Percentiles rank a stretch among this genome's conserved stretches.
phyloP scores from a whole-genome alignment of 1,284 basidiomycete genomes.

The Cryptococcus floricola region DNA sequence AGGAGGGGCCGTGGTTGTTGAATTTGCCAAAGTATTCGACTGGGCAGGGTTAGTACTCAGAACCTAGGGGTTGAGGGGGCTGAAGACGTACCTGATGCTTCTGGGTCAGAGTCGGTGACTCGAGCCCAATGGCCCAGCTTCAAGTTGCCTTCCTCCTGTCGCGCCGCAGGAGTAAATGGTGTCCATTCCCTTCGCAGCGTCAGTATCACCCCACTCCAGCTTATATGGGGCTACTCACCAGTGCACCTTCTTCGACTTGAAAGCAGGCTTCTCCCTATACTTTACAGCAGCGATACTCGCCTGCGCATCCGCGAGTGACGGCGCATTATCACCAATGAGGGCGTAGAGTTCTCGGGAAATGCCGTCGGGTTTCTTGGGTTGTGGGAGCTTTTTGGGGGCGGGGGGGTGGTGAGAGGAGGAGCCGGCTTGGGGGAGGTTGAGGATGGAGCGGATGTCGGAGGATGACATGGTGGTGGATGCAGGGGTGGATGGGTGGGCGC shows the following conservation, averaged over 20 bases:
- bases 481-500: too few species aligned
- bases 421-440: constrained; percentile 56
- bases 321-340: constrained; percentile 86
- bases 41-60: constrained; percentile 31
- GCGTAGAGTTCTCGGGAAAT: constrained; percentile 90
- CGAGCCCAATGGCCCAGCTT: constrained; percentile 41
- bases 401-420: constrained; percentile 35
- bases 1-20: constrained; percentile 51
- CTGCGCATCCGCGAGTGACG: constrained; percentile 59
- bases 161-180: constrained; percentile 55
- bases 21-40: constrained; percentile 43
- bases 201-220: neutral
- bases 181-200: constrained; percentile 64
- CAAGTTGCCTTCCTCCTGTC: constrained; percentile 15
- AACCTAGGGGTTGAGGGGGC: neutral
- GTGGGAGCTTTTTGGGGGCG: constrained; percentile 29
- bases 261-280: constrained; percentile 73
- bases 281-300: constrained; percentile 55
- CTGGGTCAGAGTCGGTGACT: constrained; percentile 31
- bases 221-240: constrained; percentile 52
- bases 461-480: constrained; percentile 53
- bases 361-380: constrained; percentile 67
- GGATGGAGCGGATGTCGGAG: constrained; percentile 70
- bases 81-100: constrained; percentile 22
- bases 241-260: constrained; percentile 53